Percentiles rank a stretch among this genome's conserved stretches.
phyloP scores from a whole-genome alignment of 1,284 basidiomycete species.

The Cryptococcus depauperatus region DNA sequence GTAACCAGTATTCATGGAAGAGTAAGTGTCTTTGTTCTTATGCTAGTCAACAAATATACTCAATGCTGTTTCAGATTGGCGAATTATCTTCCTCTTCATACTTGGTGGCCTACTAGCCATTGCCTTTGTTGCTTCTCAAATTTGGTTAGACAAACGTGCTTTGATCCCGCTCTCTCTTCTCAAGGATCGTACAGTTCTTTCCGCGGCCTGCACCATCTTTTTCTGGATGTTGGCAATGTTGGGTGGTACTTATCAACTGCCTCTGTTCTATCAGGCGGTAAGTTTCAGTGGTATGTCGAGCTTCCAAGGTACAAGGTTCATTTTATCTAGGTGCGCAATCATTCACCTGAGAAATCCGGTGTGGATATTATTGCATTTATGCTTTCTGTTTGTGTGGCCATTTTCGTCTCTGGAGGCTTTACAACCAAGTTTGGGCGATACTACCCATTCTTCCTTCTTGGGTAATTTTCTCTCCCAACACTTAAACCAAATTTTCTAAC shows the following conservation, averaged over 20 bases:
- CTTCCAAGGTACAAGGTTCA: background rate
- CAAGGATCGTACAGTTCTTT: conserved; percentile 39
- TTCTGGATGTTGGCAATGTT: conserved; percentile 47
- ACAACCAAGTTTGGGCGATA: conserved; percentile 44
- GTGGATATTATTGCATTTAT: conserved; percentile 49
- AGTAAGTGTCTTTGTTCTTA: conserved; percentile 6
- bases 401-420: conserved; percentile 42
- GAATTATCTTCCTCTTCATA: conserved; percentile 41
- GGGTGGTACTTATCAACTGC: conserved; percentile 43
- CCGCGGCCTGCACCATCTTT: conserved; percentile 39
- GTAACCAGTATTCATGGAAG: conserved; percentile 47
- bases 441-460: conserved; percentile 42
- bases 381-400: conserved; percentile 41
- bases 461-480: conserved; percentile 11
- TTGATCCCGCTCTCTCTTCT: conserved; percentile 34
- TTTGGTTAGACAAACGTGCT: conserved; percentile 37
- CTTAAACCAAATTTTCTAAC: background rate
- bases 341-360: conserved; percentile 45
- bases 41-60: background rate
- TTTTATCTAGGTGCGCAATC: conserved; percentile 17
- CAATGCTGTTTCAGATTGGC: conserved; percentile 24
- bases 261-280: conserved; percentile 48
- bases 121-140: conserved; percentile 44
- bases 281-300: conserved; percentile 8
- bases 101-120: conserved; percentile 40